A percentile compares a stretch with the other conserved stretches of the same genome.
These are phyloP conservation scores for Blastomyces parvus DNA, from an alignment of 2,329 filamentous ascomycete species.

Conservation along the genomic window DNA sequence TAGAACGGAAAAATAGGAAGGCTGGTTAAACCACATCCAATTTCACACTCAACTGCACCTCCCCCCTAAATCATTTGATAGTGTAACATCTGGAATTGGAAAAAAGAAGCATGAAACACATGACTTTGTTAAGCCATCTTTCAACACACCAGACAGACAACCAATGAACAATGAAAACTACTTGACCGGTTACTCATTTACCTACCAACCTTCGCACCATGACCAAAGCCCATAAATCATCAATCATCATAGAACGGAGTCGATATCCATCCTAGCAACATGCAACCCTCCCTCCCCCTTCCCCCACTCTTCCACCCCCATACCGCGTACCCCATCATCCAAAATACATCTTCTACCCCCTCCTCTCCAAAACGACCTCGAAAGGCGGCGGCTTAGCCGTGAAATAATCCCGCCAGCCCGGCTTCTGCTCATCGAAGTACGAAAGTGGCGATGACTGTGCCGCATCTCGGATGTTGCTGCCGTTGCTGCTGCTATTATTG, in stretches of 20 bases:
- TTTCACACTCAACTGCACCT: no score
- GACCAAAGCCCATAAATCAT: no score
- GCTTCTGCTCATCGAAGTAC: not conserved
- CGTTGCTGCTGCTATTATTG: not conserved
- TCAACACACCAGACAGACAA: no score
- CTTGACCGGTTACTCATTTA: no score
- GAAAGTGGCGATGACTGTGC: not conserved
- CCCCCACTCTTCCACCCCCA: not conserved
- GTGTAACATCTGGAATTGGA: no score
- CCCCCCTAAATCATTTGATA: no score
- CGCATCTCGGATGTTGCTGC: not conserved
- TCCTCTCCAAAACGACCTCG: slow-evolving; percentile 1
- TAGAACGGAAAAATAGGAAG: not conserved
- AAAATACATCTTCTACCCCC: not conserved
- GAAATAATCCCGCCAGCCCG: not conserved
- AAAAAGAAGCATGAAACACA: no score
- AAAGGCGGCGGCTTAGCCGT: not conserved
- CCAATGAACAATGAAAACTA: no score
- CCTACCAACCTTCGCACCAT: no score
- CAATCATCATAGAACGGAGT: no score
- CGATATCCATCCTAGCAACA: not conserved
- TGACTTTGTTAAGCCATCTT: no score
- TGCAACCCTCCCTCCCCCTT: not conserved
- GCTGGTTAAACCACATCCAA: not conserved
- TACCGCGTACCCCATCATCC: not conserved